Conservation (phyloP, 495 filamentous ascomycete species). For the Aspergillus campestris region DNA sequence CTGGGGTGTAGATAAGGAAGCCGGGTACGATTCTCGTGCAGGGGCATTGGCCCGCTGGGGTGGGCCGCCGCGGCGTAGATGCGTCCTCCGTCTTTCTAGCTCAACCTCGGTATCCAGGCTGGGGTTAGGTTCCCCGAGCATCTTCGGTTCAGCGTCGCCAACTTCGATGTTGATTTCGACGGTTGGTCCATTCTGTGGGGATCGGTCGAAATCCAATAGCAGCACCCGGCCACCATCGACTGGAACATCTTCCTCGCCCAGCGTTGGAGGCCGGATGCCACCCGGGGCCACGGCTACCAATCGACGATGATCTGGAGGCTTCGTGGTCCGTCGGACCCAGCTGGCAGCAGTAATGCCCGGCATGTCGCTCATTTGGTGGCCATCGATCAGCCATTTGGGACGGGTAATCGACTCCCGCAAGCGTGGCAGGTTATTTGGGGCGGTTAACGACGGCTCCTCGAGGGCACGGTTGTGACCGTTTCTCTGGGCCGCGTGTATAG, state of each 20-base stretch:
- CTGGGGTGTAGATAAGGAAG: conserved; percentile 8
- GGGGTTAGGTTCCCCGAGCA: conserved; percentile 63
- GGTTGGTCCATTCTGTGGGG: conserved; percentile 43
- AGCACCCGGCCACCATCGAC: conserved; percentile 78
- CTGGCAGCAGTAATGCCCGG: conserved; percentile 33
- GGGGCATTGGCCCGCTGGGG: conserved; percentile 12
- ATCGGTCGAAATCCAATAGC: conserved; percentile 66
- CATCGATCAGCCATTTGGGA: conserved; percentile 29
- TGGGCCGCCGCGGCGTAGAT: conserved; percentile 26
- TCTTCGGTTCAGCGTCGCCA: conserved; percentile 58
- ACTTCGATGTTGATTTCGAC: conserved; percentile 62
- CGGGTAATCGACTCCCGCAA: conserved; percentile 25
- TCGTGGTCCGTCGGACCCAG: conserved; percentile 27
- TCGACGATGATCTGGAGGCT: conserved; percentile 24
- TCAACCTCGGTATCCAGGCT: conserved; percentile 78
- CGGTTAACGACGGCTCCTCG: conserved; percentile 2
- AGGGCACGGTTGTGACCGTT: conserved; percentile 6
- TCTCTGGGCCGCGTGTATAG: neutral
- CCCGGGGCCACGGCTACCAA: conserved; percentile 71
- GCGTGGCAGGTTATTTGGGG: conserved; percentile 20
- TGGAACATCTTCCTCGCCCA: conserved; percentile 67
- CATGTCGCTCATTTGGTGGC: conserved; percentile 33
- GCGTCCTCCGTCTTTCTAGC: conserved; percentile 66
- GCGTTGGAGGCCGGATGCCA: conserved; percentile 50
- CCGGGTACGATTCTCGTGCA: conserved; percentile 17